phyloP scores from a whole-genome alignment of 225 moss, liverwort and hornwort genomes.

The Marchantia polymorpha region DNA sequence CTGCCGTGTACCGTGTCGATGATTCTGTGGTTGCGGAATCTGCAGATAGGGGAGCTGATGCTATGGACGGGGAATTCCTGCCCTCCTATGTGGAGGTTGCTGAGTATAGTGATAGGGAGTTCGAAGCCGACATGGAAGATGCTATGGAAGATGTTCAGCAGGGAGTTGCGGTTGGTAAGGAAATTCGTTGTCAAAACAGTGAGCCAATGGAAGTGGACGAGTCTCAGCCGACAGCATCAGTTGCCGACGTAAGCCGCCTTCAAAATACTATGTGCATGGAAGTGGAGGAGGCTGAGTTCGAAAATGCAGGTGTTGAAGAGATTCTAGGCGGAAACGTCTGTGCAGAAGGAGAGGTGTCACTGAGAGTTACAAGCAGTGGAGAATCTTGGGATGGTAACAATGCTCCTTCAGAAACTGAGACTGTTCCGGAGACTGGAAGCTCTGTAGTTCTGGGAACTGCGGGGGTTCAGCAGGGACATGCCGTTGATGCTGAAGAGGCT shows the following conservation, averaged over 20 bases:
- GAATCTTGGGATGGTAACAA: neutral
- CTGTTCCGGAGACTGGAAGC: neutral
- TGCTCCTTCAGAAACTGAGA: neutral
- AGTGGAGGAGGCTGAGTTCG: neutral
- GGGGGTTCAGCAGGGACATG: neutral
- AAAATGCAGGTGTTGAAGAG: neutral
- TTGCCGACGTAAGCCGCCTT: conserved; percentile 7
- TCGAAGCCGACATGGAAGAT: conserved; percentile 53
- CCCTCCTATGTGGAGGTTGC: conserved; percentile 42
- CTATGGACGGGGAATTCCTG: conserved; percentile 22
- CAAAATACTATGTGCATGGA: neutral
- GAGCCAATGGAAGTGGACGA: neutral
- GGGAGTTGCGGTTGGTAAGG: neutral
- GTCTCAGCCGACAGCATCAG: neutral
- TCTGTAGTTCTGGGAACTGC: neutral
- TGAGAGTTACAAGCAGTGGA: neutral
- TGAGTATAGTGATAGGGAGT: conserved; percentile 51
- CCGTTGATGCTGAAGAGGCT: neutral
- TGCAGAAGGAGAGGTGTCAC: neutral
- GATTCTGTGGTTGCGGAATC: conserved; percentile 6
- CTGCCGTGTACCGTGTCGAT: no score
- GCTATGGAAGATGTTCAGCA: conserved; percentile 28
- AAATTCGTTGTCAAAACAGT: conserved; percentile 11
- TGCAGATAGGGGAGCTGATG: conserved; percentile 15
- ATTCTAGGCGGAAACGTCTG: neutral